These are phyloP conservation scores for Cladophialophora yegresii DNA, from an alignment of 2,329 filamentous ascomycete genomes.

Conservation along the genomic window DNA sequence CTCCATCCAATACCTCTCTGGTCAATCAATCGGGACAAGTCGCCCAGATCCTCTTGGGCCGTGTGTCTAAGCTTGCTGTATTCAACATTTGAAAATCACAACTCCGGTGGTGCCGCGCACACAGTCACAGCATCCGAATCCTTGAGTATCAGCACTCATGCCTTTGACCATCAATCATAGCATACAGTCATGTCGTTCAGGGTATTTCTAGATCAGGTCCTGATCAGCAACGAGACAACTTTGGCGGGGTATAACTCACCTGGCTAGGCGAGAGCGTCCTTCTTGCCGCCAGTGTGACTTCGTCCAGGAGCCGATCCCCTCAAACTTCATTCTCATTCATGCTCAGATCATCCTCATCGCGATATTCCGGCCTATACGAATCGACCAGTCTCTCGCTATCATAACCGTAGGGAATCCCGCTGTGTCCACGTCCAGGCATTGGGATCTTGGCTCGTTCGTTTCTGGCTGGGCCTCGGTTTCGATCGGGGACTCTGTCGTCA, in stretches of 20 bases:
- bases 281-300: background rate
- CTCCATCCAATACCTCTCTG: background rate
- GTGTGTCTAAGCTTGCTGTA: background rate
- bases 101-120: background rate
- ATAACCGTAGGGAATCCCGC: constrained; percentile 29
- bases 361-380: constrained; percentile 13
- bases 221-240: background rate
- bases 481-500: background rate
- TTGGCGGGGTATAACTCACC: background rate
- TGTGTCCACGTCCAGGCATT: constrained; percentile 24
- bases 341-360: background rate
- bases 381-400: constrained; percentile 11
- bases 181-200: background rate
- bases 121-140: background rate
- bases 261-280: background rate
- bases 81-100: background rate
- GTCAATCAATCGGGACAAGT: background rate
- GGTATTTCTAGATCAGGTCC: background rate
- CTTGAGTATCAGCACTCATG: background rate
- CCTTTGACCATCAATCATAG: background rate
- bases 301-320: background rate
- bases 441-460: background rate
- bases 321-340: background rate
- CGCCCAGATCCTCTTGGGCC: background rate
- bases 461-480: background rate